Conservation (phyloP, 208 protist species). For the Leishmania amazonensis region DNA sequence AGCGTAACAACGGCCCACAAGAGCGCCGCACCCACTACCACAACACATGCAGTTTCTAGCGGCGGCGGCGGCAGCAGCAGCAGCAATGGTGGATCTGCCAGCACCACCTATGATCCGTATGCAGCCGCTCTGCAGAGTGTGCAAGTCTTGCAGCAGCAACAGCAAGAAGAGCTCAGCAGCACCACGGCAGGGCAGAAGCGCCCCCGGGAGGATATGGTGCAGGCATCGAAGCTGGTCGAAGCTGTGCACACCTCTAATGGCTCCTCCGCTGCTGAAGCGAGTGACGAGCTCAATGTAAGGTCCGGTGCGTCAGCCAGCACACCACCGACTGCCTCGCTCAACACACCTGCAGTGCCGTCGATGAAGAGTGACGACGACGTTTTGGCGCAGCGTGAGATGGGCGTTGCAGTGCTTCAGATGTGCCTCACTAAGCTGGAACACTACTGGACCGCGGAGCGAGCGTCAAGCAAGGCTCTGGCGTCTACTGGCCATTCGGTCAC, state of each 20-base stretch:
- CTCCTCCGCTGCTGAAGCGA: background rate
- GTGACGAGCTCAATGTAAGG: background rate
- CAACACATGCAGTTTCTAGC: background rate
- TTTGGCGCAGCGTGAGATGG: constrained; percentile 12
- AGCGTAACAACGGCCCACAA: background rate
- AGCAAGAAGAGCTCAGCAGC: background rate
- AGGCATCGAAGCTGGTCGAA: background rate
- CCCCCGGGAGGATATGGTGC: constrained; percentile 13
- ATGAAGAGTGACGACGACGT: constrained; percentile 20
- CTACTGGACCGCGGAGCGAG: constrained; percentile 13
- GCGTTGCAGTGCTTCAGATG: constrained; percentile 11
- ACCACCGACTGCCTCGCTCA: background rate
- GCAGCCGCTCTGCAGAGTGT: constrained; percentile 13
- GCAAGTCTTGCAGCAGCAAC: constrained; percentile 4
- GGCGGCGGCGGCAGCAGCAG: background rate
- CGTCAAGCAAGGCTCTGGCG: background rate
- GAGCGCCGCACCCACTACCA: background rate
- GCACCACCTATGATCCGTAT: constrained; percentile 22
- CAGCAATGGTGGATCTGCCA: background rate
- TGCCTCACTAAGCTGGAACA: constrained; percentile 11
- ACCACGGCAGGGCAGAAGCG: constrained; percentile 10
- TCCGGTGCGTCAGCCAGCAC: background rate
- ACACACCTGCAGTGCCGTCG: background rate
- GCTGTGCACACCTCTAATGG: background rate
- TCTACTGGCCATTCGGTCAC: background rate